phyloP scores from a whole-genome alignment of 2,329 filamentous ascomycete genomes.

The Magnaporthiopsis incrustans region DNA sequence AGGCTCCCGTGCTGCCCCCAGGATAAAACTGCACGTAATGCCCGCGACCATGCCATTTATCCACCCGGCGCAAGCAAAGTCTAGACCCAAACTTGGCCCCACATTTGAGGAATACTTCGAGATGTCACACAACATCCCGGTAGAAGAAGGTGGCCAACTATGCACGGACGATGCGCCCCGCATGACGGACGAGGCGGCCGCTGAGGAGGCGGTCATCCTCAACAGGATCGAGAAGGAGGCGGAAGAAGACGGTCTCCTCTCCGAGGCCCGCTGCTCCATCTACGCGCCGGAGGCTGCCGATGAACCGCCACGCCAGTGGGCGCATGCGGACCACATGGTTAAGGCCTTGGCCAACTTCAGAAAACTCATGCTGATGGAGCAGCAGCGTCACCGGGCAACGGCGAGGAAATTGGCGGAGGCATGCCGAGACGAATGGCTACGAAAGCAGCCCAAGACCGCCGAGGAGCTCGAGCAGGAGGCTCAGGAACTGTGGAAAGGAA shows the following conservation, averaged over 20 bases:
- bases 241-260: conserved; percentile 67
- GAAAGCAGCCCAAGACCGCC: conserved; percentile 63
- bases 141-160: conserved; percentile 51
- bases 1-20: conserved; percentile 27
- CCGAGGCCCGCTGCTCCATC: conserved; percentile 58
- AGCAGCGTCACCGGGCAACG: conserved; percentile 63
- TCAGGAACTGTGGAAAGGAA: conserved; percentile 53
- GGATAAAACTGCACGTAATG: conserved; percentile 42
- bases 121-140: conserved; percentile 40
- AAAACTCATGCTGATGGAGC: conserved; percentile 71
- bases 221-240: conserved; percentile 64
- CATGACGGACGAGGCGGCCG: conserved; percentile 54
- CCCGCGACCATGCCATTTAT: conserved; percentile 45
- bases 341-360: conserved; percentile 75
- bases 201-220: conserved; percentile 62
- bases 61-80: conserved; percentile 49
- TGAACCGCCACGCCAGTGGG: conserved; percentile 71
- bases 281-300: conserved; percentile 66
- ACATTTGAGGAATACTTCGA: conserved; percentile 52
- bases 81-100: conserved; percentile 42
- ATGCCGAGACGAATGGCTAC: conserved; percentile 66
- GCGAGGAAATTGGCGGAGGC: conserved; percentile 76
- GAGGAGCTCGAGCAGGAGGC: conserved; percentile 81
- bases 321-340: conserved; percentile 78
- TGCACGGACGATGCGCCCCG: conserved; percentile 45